These are phyloP conservation scores for Colletotrichum sojae DNA, from an alignment of 2,329 filamentous ascomycete genomes.

Conservation along the genomic window DNA sequence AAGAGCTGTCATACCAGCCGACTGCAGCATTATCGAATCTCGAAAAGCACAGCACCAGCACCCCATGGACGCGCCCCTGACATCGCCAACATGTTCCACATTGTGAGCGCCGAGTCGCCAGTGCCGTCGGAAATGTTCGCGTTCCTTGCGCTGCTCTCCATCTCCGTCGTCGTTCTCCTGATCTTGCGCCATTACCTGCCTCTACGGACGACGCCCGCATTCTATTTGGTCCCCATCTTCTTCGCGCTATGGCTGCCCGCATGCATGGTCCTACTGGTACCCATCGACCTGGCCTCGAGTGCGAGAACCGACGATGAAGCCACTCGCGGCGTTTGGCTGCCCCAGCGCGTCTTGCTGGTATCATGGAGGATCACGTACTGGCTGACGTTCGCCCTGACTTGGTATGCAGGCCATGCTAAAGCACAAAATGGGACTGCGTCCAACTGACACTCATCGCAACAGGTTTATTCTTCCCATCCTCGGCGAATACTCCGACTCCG, in stretches of 20 bases:
- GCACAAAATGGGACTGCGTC: conserved; percentile 6
- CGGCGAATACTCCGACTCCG: conserved; percentile 94
- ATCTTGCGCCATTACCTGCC: conserved; percentile 92
- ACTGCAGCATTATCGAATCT: background rate
- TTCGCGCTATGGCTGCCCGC: conserved; percentile 94
- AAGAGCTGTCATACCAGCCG: background rate
- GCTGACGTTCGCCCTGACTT: conserved; percentile 95
- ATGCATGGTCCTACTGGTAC: conserved; percentile 91
- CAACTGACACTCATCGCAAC: conserved; percentile 30
- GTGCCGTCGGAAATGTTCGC: conserved; percentile 87
- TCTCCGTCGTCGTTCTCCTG: conserved; percentile 83
- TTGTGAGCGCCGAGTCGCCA: conserved; percentile 69
- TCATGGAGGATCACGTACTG: conserved; percentile 97
- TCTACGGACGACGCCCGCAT: conserved; percentile 89
- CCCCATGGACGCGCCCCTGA: conserved; percentile 34
- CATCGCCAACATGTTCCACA: conserved; percentile 63
- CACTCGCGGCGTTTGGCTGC: conserved; percentile 88
- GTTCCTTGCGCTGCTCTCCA: conserved; percentile 77
- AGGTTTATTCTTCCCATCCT: conserved; percentile 93
- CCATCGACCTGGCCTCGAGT: conserved; percentile 94
- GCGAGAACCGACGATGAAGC: conserved; percentile 79
- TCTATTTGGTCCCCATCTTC: conserved; percentile 92
- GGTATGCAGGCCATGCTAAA: conserved; percentile 66
- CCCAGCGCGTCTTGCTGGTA: conserved; percentile 82
- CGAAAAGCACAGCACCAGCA: conserved; percentile 17